Conservation (phyloP, 2,329 filamentous ascomycete species). For the Bipolaris zeicola region DNA sequence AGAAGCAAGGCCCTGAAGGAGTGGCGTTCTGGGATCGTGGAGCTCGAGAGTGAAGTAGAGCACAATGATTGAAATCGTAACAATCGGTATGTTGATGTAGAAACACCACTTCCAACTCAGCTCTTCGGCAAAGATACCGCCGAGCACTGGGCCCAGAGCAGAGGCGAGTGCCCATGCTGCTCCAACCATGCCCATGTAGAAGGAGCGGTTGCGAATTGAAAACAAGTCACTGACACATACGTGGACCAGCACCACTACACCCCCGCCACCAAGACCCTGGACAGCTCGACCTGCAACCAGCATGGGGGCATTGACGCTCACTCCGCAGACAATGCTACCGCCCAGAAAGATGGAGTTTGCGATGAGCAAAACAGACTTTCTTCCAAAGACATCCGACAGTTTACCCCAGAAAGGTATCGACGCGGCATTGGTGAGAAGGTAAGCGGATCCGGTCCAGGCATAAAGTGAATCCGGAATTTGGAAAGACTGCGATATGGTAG, state of each 20-base stretch:
- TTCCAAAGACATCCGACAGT: slow-evolving; percentile 47
- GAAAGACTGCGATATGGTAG: slow-evolving; percentile 68
- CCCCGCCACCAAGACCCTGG: slow-evolving; percentile 61
- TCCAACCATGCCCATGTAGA: slow-evolving; percentile 60
- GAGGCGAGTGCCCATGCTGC: slow-evolving; percentile 63
- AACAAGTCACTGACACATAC: slow-evolving; percentile 64
- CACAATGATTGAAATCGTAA: slow-evolving; percentile 55
- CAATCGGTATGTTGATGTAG: slow-evolving; percentile 54
- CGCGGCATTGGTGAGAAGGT: slow-evolving; percentile 47
- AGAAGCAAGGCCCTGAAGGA: slow-evolving; percentile 54
- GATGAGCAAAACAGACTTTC: slow-evolving; percentile 43
- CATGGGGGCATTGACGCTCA: slow-evolving; percentile 56
- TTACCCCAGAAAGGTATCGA: slow-evolving; percentile 52
- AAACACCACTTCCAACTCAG: slow-evolving; percentile 60
- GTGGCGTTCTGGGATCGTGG: slow-evolving; percentile 56
- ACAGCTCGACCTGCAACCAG: slow-evolving; percentile 60
- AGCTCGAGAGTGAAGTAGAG: slow-evolving; percentile 60
- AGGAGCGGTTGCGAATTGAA: slow-evolving; percentile 48
- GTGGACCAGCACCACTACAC: slow-evolving; percentile 58
- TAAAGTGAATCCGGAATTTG: slow-evolving; percentile 69
- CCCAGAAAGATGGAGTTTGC: slow-evolving; percentile 54
- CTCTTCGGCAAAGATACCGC: slow-evolving; percentile 56
- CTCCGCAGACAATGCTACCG: slow-evolving; percentile 58
- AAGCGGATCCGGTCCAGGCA: slow-evolving; percentile 70
- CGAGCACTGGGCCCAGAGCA: slow-evolving; percentile 59